These are phyloP conservation scores for Heliophila coronopifolia DNA, from an alignment of 441 rosid genomes.

Conservation along the genomic window DNA sequence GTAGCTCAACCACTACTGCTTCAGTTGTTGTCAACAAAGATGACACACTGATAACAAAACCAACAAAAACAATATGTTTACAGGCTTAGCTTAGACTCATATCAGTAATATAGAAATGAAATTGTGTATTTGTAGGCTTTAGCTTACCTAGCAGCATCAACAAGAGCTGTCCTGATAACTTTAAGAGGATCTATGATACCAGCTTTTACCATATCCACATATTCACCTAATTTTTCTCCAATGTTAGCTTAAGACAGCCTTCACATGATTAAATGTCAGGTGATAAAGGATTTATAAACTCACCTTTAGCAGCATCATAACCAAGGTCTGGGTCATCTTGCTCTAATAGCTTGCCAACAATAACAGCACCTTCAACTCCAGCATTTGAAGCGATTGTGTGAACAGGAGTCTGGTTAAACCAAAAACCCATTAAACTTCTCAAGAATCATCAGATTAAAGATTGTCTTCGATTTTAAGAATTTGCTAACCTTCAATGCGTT, in stretches of 20 bases:
- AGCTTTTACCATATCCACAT: constrained; percentile 57
- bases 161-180: constrained; percentile 61
- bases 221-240: constrained; percentile 67
- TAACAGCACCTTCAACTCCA: constrained; percentile 83
- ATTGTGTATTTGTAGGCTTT: too few species aligned
- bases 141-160: constrained; percentile 57
- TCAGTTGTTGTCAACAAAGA: constrained; percentile 59
- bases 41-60: constrained; percentile 32
- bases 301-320: constrained; percentile 90
- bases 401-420: constrained; percentile 64
- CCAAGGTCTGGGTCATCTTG: constrained; percentile 71
- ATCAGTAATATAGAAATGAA: neutral
- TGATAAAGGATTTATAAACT: too few species aligned
- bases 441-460: too few species aligned
- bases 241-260: too few species aligned
- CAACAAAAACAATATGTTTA: neutral
- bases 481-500: constrained; percentile 73
- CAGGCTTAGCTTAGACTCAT: neutral
- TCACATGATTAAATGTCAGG: too few species aligned
- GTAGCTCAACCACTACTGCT: constrained; percentile 48
- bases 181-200: constrained; percentile 69
- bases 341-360: constrained; percentile 80
- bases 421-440: too few species aligned
- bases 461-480: neutral
- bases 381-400: constrained; percentile 73